Base-by-base conservation (phyloP, 768 basidiomycete genomes). In the Mycena chlorophos region DNA sequence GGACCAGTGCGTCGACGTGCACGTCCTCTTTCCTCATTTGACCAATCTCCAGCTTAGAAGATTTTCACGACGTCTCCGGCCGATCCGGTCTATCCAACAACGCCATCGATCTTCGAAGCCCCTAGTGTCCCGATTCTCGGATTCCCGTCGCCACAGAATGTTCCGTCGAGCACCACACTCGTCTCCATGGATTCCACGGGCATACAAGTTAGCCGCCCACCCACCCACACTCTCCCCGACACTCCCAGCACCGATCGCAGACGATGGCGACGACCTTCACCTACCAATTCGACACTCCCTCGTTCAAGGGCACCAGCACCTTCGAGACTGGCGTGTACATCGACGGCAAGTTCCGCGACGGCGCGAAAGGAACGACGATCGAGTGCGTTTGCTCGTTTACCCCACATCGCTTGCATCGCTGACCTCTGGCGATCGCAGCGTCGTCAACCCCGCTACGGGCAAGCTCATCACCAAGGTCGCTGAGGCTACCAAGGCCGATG, bases 241-340 rank as follows among this genome's bases (percentile, higher is more conserved):
- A 62, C 52, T 49, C 50, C 55, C 20, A 13, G 27, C n/a, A n/a
- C n/a, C n/a, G n/a, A n/a, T n/a, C n/a, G n/a, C n/a, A n/a, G n/a
- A 17, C 5, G n/a, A 50, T 53, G 51, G 17, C 29, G 3, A 40
- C 22, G 5, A 56, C 52, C 22, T 77, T 78, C 12, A 54, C 42
- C n/a, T 77, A 78, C 71, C 66, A 72, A 6, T 78, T 81, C 51
- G 55, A 78, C 40, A 72, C 67, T 5, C 62, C 61, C 37, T 45
- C 67, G 51, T 82, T 62, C 78, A 81, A 75, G 64, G 79, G 77
- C 23, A 71, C 72, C 52, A 71, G 71, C 52, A 65, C 67, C 13
- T 70, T 83, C 56, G 65, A 68, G 56, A 81, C 82, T 1, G 83
- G 85, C 19, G 61, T 86, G 62, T 87, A 78, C 75, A 84, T 88